Percentiles rank a stretch among this genome's conserved stretches.
phyloP scores from a whole-genome alignment of 108 stramenopile genomes.

The Schizochytrium sp. region DNA sequence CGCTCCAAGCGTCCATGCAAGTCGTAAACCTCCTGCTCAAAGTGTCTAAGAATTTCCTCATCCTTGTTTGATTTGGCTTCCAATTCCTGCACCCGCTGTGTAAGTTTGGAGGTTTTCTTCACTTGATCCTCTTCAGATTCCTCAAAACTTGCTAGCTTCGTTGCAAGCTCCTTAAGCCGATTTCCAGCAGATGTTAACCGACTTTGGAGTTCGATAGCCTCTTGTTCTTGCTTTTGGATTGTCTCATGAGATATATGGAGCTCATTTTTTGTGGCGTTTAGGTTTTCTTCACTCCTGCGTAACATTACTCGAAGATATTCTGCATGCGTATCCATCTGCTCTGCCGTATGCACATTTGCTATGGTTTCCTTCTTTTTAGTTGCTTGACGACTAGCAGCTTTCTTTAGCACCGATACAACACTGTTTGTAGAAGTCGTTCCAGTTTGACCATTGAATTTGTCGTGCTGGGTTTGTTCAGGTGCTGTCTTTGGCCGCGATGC shows the following conservation, averaged over 20 bases:
- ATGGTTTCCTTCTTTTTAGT: too few species aligned
- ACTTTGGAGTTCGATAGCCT: neutral
- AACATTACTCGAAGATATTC: neutral
- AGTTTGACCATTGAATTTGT: too few species aligned
- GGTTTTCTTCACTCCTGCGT: neutral
- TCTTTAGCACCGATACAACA: too few species aligned
- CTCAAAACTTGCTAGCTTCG: neutral
- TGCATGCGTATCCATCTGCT: neutral
- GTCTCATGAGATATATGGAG: neutral
- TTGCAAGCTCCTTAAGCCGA: neutral
- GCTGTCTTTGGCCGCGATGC: too few species aligned
- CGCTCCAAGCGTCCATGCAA: slow-evolving; percentile 32
- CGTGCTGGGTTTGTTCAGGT: too few species aligned
- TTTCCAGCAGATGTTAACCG: neutral
- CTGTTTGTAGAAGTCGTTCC: too few species aligned
- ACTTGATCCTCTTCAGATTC: neutral
- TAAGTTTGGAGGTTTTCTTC: neutral
- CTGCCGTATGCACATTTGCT: neutral
- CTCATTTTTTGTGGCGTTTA: neutral
- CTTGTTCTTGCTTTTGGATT: neutral
- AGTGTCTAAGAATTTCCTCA: neutral
- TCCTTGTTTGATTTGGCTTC: neutral
- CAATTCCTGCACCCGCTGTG: neutral
- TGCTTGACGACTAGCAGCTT: too few species aligned
- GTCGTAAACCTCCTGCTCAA: neutral